Percentiles rank a stretch among this genome's conserved stretches.
These are phyloP conservation scores for Ascochyta koolunga DNA, from an alignment of 2,329 filamentous ascomycete genomes.

Conservation along the genomic window DNA sequence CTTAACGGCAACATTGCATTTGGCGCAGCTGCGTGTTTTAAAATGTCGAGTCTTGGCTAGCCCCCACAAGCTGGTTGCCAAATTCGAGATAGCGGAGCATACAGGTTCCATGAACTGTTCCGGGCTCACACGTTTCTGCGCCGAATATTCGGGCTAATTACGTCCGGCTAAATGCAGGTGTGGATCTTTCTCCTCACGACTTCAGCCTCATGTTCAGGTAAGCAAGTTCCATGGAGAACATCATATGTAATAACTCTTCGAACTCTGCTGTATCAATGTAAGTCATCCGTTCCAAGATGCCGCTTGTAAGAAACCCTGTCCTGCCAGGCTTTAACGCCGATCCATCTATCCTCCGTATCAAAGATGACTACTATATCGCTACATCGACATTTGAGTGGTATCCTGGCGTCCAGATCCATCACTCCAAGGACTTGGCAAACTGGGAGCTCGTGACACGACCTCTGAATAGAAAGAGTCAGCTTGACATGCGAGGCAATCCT, in stretches of 20 bases:
- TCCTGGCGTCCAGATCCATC: slow-evolving; percentile 66
- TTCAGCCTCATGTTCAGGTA: slow-evolving; percentile 15
- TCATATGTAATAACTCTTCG: slow-evolving; percentile 2
- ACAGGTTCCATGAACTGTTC: background rate
- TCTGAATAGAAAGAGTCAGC: slow-evolving; percentile 57
- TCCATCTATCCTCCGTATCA: slow-evolving; percentile 60
- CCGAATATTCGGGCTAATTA: slow-evolving; percentile 10
- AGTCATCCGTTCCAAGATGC: slow-evolving; percentile 25
- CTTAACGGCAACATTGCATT: background rate
- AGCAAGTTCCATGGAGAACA: background rate
- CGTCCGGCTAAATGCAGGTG: slow-evolving; percentile 14
- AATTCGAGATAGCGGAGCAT: background rate
- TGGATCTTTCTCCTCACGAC: slow-evolving; percentile 14
- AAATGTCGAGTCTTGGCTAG: background rate
- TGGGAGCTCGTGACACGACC: slow-evolving; percentile 62
- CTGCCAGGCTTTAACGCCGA: slow-evolving; percentile 68
- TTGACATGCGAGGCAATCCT: slow-evolving; percentile 60
- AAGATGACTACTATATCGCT: slow-evolving; percentile 62
- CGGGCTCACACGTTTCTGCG: background rate
- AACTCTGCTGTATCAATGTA: background rate
- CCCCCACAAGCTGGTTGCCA: background rate
- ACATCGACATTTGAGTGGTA: slow-evolving; percentile 69
- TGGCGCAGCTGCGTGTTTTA: background rate
- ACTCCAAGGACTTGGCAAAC: slow-evolving; percentile 59
- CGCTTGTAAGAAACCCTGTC: slow-evolving; percentile 56